Percentiles rank a stretch among this genome's conserved stretches.
These are phyloP conservation scores for Kernera saxatilis DNA, from an alignment of 345 rosid species.

Conservation along the genomic window DNA sequence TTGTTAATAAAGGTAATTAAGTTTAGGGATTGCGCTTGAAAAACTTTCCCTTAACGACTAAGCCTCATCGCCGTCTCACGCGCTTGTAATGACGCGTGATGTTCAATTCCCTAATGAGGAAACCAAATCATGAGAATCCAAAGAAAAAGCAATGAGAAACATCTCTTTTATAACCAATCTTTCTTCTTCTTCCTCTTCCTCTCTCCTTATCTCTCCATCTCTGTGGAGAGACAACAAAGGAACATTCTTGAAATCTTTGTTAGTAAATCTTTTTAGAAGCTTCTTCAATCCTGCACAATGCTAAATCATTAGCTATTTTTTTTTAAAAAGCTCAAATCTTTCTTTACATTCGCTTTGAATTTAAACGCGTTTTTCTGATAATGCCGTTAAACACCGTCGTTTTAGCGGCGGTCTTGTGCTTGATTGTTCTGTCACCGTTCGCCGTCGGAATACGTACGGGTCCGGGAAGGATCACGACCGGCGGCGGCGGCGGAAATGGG, in stretches of 20 bases:
- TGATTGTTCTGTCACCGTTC: conserved; percentile 30
- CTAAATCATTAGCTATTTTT: conserved; percentile 20
- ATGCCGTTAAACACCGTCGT: conserved; percentile 31
- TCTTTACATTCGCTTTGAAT: background rate
- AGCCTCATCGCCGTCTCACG: conserved; percentile 14
- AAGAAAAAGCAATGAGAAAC: conserved; percentile 11
- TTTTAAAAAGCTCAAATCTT: conserved; percentile 5
- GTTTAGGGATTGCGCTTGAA: background rate
- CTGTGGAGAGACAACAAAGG: conserved; percentile 23
- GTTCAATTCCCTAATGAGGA: background rate
- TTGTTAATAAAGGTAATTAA: conserved; percentile 9
- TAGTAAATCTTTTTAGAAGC: background rate
- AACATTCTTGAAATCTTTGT: conserved; percentile 15
- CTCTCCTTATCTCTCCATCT: conserved; percentile 31
- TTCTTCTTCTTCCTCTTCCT: conserved; percentile 15
- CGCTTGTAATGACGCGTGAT: conserved; percentile 12
- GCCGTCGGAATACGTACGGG: conserved; percentile 55
- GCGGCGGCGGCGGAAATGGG: conserved; percentile 10
- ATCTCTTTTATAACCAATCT: conserved; percentile 29
- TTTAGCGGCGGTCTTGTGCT: conserved; percentile 11
- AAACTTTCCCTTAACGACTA: conserved; percentile 28
- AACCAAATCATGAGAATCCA: conserved; percentile 27
- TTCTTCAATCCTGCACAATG: conserved; percentile 20
- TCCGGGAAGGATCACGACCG: conserved; percentile 26
- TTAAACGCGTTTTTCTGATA: conserved; percentile 13